These are phyloP conservation scores for Pichia eremophila DNA, from an alignment of 805 yeast genomes.

Conservation along the genomic window DNA sequence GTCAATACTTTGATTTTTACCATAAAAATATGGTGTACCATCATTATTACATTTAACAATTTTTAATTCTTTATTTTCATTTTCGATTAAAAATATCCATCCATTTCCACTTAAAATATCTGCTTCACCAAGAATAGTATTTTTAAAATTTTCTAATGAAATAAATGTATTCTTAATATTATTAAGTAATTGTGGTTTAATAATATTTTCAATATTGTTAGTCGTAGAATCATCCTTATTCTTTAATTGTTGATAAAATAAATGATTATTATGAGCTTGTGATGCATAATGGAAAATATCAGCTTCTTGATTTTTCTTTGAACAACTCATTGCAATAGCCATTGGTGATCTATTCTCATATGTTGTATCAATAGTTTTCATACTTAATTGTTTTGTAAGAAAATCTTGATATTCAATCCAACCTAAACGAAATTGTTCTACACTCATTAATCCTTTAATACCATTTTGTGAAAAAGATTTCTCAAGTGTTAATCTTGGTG, in stretches of 20 bases:
- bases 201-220: slow-evolving; percentile 12
- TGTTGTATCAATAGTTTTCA: slow-evolving; percentile 67
- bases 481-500: slow-evolving; percentile 45
- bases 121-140: slow-evolving; percentile 39
- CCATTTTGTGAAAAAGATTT: slow-evolving; percentile 36
- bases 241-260: slow-evolving; percentile 61
- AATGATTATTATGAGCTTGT: slow-evolving; percentile 86
- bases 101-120: slow-evolving; percentile 57
- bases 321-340: slow-evolving; percentile 58
- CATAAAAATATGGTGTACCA: slow-evolving; percentile 68
- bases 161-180: slow-evolving; percentile 32
- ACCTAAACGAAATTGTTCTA: slow-evolving; percentile 58
- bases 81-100: slow-evolving; percentile 67
- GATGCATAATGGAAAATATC: slow-evolving; percentile 81
- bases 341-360: slow-evolving; percentile 70
- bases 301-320: slow-evolving; percentile 56
- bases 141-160: slow-evolving; percentile 41
- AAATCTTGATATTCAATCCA: slow-evolving; percentile 77
- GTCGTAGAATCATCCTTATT: slow-evolving; percentile 12
- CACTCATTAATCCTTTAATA: slow-evolving; percentile 54
- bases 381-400: slow-evolving; percentile 49
- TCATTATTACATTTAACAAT: slow-evolving; percentile 55
- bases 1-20: slow-evolving; percentile 64
- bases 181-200: slow-evolving; percentile 19
- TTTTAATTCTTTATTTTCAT: slow-evolving; percentile 46